Conservation (phyloP, 768 basidiomycete genomes). For the Leccinum barrowsii region DNA sequence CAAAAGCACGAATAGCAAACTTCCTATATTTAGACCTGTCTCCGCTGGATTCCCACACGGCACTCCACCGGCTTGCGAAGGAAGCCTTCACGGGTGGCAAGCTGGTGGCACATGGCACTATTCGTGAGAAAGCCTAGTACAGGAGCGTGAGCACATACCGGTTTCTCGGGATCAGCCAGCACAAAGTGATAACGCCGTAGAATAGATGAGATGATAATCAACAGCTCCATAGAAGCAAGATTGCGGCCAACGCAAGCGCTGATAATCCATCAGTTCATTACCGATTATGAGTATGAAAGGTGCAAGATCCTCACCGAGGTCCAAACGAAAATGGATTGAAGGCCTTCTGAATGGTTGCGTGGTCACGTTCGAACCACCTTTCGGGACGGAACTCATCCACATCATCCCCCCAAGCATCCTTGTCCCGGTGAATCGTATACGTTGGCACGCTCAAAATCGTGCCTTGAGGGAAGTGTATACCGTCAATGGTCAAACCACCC, state of each 20-base stretch:
- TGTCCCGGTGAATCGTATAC: conserved; percentile 78
- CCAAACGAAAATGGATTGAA: conserved; percentile 89
- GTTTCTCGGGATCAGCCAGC: conserved; percentile 53
- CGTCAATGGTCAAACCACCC: conserved; percentile 59
- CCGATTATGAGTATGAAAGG: not conserved
- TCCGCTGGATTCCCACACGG: conserved; percentile 65
- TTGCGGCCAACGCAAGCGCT: conserved; percentile 86
- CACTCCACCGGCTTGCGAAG: conserved; percentile 78
- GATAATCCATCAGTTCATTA: conserved; percentile 3
- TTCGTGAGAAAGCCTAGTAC: conserved; percentile 3
- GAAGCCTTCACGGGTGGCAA: conserved; percentile 82
- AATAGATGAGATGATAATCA: conserved; percentile 79
- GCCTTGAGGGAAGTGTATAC: conserved; percentile 66
- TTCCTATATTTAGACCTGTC: conserved; percentile 34
- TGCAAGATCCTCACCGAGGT: conserved; percentile 48
- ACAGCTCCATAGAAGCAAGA: conserved; percentile 73
- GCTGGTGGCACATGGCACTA: conserved; percentile 34
- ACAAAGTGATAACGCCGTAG: conserved; percentile 74
- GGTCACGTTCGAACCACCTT: conserved; percentile 76
- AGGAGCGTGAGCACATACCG: conserved; percentile 38
- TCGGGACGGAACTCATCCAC: conserved; percentile 74
- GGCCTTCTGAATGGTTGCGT: conserved; percentile 56
- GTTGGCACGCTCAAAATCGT: conserved; percentile 76
- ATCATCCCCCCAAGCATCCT: conserved; percentile 74
- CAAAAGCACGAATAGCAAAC: not conserved